These are phyloP conservation scores for Stenocarpella maydis DNA, from an alignment of 2,329 filamentous ascomycete species.

Conservation along the genomic window DNA sequence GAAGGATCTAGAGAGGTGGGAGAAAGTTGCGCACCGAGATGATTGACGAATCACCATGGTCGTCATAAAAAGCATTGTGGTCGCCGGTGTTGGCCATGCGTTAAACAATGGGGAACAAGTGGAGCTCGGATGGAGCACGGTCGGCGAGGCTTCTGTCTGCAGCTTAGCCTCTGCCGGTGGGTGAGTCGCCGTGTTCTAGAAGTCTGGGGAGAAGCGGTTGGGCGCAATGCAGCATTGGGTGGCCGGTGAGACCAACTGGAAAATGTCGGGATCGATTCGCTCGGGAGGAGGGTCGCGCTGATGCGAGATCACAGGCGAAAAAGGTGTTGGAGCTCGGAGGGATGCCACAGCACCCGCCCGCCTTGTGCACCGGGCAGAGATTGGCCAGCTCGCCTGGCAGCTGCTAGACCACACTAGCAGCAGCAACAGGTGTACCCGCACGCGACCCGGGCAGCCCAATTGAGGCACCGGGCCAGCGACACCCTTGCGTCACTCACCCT, in stretches of 20 bases:
- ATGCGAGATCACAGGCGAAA: conserved; percentile 19
- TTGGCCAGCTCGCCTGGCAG: conserved; percentile 23
- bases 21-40: conserved; percentile 43
- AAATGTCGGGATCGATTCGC: conserved; percentile 9
- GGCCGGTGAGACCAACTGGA: conserved; percentile 3
- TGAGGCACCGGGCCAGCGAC: conserved; percentile 2
- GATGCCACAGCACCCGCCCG: conserved; percentile 17
- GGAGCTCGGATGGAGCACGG: conserved; percentile 34
- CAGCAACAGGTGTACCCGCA: background rate
- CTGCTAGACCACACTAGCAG: conserved; percentile 8
- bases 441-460: conserved; percentile 20
- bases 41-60: conserved; percentile 59
- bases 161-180: conserved; percentile 29
- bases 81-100: conserved; percentile 46
- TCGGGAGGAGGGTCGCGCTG: conserved; percentile 13
- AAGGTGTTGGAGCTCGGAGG: background rate
- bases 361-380: conserved; percentile 18
- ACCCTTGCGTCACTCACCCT: conserved; percentile 25
- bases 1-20: conserved; percentile 18
- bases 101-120: conserved; percentile 36
- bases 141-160: conserved; percentile 24
- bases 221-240: background rate
- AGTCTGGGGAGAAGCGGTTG: conserved; percentile 14
- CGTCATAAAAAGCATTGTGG: conserved; percentile 56
- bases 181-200: conserved; percentile 26